A percentile compares a stretch with the other conserved stretches of the same genome.
phyloP scores from a whole-genome alignment of 352 stramenopile genomes.

The Discostella stelligera region DNA sequence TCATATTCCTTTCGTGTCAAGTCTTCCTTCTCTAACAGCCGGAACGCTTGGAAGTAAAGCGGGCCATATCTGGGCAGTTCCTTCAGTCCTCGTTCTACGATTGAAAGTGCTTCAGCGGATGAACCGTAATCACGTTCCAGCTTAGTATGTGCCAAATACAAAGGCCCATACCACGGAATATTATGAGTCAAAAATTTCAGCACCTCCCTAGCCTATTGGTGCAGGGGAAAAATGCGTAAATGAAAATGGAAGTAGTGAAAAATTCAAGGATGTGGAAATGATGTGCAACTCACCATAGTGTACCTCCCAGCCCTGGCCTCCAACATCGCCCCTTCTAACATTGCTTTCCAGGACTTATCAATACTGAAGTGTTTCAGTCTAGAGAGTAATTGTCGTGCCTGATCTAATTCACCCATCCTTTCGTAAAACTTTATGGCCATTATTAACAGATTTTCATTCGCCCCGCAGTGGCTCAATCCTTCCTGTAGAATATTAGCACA shows the following conservation, averaged over 20 bases:
- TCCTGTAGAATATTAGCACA: slow-evolving; percentile 82
- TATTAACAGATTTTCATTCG: slow-evolving; percentile 82
- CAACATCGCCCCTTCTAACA: slow-evolving; percentile 86
- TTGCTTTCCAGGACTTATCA: slow-evolving; percentile 86
- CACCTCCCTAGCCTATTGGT: slow-evolving; percentile 71
- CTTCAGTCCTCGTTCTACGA: slow-evolving; percentile 83
- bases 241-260: slow-evolving; percentile 9
- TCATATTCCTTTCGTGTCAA: slow-evolving; percentile 49
- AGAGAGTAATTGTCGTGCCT: slow-evolving; percentile 80
- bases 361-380: slow-evolving; percentile 82
- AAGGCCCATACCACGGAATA: slow-evolving; percentile 86
- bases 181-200: slow-evolving; percentile 87
- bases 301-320: slow-evolving; percentile 84
- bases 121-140: slow-evolving; percentile 82
- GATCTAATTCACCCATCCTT: slow-evolving; percentile 76
- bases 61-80: slow-evolving; percentile 86
- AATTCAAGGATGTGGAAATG: not conserved
- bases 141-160: slow-evolving; percentile 87
- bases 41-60: slow-evolving; percentile 89
- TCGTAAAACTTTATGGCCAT: slow-evolving; percentile 85
- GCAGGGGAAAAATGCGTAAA: not conserved
- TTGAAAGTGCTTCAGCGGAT: slow-evolving; percentile 72
- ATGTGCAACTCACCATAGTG: slow-evolving; percentile 74
- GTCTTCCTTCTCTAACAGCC: slow-evolving; percentile 84
- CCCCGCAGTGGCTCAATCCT: slow-evolving; percentile 81